Evolutionary conservation across 768 basidiomycete species (phyloP).

Genomic region (Rhizopogon rudus): DNA sequence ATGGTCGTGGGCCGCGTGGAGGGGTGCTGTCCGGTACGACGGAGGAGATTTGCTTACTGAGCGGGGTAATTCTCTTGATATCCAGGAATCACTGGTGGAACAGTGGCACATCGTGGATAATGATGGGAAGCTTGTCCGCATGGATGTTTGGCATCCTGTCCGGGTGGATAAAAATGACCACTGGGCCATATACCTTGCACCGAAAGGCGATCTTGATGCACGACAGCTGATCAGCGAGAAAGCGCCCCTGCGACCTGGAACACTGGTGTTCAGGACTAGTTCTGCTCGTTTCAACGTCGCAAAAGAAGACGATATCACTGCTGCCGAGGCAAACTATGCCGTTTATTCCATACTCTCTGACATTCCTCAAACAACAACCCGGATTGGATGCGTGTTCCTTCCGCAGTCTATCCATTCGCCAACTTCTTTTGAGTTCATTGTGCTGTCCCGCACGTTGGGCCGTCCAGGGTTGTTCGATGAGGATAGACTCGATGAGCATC

Average conservation of each 20-base stretch:
- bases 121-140: slow-evolving; percentile 2
- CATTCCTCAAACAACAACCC: not conserved
- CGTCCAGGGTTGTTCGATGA: slow-evolving; percentile 8
- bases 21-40: slow-evolving; percentile 8
- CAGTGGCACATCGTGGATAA: slow-evolving; percentile 14
- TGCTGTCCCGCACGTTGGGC: slow-evolving; percentile 10
- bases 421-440: slow-evolving; percentile 13
- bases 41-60: not conserved
- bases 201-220: not conserved
- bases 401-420: slow-evolving; percentile 7
- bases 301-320: not conserved
- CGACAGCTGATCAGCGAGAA: not conserved
- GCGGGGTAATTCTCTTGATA: not conserved
- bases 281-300: slow-evolving; percentile 9
- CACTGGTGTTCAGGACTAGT: slow-evolving; percentile 19
- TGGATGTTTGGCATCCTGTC: slow-evolving; percentile 6
- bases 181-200: slow-evolving; percentile 1
- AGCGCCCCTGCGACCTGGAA: slow-evolving; percentile 7
- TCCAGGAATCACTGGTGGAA: slow-evolving; percentile 13
- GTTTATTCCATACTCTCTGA: slow-evolving; percentile 8
- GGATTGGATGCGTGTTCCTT: slow-evolving; percentile 11
- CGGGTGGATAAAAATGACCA: not conserved
- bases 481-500: not conserved
- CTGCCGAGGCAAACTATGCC: not conserved
- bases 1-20: slow-evolving; percentile 22